Evolutionary conservation across 768 basidiomycete species (phyloP), one percentile per base, ranked within the genome.

Genomic region (Exidia glandulosa): DNA sequence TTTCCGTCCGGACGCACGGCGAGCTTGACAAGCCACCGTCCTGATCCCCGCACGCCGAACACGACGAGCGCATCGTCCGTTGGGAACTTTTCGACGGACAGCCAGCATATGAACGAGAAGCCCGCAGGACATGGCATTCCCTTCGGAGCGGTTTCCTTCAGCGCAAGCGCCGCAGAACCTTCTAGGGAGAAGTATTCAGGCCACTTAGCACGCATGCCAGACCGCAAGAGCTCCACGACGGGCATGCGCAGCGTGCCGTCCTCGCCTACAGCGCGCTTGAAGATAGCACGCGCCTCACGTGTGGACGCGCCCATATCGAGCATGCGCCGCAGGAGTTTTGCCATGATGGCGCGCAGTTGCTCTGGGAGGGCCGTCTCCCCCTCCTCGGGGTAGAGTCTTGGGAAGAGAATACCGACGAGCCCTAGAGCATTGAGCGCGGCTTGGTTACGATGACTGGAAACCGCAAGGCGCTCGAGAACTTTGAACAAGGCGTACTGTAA

Each of bases 291-390:
- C n/a, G 81, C 81, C 32, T 90, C 85, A 9, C 76, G 72, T 0
- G 85, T 82, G 3, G 79, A 82, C 0, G 84, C 79, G 1, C 90
- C 88, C 75, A 91, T 83, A 63, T 92, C 88, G 36, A 91, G 73
- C 23, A 92, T 67, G n/a, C 81, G 76, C 57, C 82, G 76, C 25
- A 89, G 69, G 0, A 91, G 75, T 67, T 84, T 87, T 65, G 80
- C 79, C 36, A 84, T 68, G 2, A 83, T 67, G 45, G 57, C 54
- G 34, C 62, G 61, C 5, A 61, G 56, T 27, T 61, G 50, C 29
- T 60, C 55, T 31, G 62, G 58, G 10, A 57, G 25, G 6, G 58
- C 36, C 47, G 60, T 59, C 7, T 61, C 45, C 23, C 36, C 33
- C n/a, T 57, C 48, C 41, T 50, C 29, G 47, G 41, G 63, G 59